Evolutionary conservation across 768 basidiomycete genomes (phyloP).

Genomic region (Tylopilus sp.): DNA sequence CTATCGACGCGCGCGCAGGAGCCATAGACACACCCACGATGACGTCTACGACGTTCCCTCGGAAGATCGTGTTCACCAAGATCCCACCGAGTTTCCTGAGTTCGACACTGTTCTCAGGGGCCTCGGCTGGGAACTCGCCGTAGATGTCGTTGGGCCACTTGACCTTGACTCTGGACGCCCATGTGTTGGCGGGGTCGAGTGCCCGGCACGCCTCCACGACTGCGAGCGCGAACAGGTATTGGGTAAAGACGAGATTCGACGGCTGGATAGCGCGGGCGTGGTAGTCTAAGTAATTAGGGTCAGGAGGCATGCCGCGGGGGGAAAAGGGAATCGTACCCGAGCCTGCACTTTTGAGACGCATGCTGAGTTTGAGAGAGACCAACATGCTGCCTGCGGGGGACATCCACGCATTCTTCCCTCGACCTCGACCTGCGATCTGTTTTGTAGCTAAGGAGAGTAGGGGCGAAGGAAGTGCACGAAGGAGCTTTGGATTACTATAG

Average conservation of each 20-base stretch:
- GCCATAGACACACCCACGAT: conserved; percentile 63
- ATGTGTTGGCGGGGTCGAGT: conserved; percentile 42
- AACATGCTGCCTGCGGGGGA: conserved; percentile 88
- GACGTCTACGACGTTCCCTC: conserved; percentile 66
- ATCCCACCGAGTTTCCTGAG: conserved; percentile 87
- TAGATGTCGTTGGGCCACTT: conserved; percentile 99
- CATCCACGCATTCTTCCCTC: conserved; percentile 88
- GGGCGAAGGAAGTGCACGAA: conserved; percentile 68
- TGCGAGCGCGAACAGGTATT: conserved; percentile 88
- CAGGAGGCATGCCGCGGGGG: neutral
- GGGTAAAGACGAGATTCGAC: conserved; percentile 81
- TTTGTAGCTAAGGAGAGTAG: conserved; percentile 81
- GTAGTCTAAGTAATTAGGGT: neutral
- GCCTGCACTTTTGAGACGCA: conserved; percentile 15
- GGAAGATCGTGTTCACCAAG: conserved; percentile 83
- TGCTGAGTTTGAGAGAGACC: conserved; percentile 38
- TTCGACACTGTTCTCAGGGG: conserved; percentile 31
- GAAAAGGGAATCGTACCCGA: conserved; percentile 6
- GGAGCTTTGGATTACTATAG: conserved; percentile 69
- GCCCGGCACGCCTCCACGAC: conserved; percentile 80
- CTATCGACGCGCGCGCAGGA: neutral
- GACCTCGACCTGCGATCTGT: conserved; percentile 85
- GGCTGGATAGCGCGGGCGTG: conserved; percentile 24
- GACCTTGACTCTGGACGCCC: conserved; percentile 60
- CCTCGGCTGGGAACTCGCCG: conserved; percentile 49